phyloP scores from a whole-genome alignment of 805 yeast genomes.

The Kazachstania africana region DNA sequence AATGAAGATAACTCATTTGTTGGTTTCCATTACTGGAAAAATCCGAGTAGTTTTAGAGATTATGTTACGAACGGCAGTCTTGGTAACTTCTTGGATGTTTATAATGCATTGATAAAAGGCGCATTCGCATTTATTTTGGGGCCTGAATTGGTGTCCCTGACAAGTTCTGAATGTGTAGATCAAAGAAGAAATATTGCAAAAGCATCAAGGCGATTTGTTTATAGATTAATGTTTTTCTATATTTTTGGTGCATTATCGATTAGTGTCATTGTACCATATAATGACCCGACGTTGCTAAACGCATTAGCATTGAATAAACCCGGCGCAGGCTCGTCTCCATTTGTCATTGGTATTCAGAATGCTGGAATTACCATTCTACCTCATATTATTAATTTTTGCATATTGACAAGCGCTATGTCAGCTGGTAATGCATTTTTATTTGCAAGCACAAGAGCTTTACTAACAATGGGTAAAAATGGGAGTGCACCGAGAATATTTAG shows the following conservation, averaged over 20 bases:
- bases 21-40: constrained; percentile 59
- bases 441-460: constrained; percentile 42
- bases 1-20: constrained; percentile 44
- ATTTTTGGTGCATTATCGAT: constrained; percentile 43
- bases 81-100: constrained; percentile 53
- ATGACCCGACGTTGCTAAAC: constrained; percentile 35
- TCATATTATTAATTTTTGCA: constrained; percentile 50
- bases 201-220: constrained; percentile 48
- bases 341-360: constrained; percentile 50
- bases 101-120: constrained; percentile 51
- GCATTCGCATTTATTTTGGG: constrained; percentile 55
- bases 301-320: constrained; percentile 38
- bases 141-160: constrained; percentile 49
- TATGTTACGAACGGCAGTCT: constrained; percentile 41
- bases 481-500: constrained; percentile 39
- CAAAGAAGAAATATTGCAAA: constrained; percentile 52
- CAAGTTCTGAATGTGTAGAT: constrained; percentile 47
- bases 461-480: constrained; percentile 33
- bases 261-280: constrained; percentile 48
- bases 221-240: constrained; percentile 52
- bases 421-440: constrained; percentile 40
- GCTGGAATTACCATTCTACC: constrained; percentile 51
- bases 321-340: constrained; percentile 58
- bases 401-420: constrained; percentile 46
- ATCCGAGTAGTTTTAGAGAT: constrained; percentile 46